Evolutionary conservation across 176 grass and related monocot genomes (phyloP), one percentile per base, ranked within the genome.

Genomic region (Musa beccarii): DNA sequence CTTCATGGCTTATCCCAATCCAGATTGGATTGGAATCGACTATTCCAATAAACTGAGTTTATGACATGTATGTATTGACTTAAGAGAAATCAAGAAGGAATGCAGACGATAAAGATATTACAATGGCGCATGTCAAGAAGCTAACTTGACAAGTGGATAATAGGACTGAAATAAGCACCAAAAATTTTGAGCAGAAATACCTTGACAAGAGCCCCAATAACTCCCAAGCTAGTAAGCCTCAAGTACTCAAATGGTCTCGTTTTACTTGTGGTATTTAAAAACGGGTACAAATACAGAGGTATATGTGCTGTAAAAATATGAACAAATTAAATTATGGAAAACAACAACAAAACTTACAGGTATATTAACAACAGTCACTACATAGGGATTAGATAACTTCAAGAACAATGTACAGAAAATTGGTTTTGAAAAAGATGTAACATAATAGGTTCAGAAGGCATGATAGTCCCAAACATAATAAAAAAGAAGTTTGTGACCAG

Each of bases 171-270:
- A 17, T 68, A n/a, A 59, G 9, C n/a, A n/a, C 29, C 5, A 54
- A 62, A 16, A 26, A 63, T 53, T 56, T 52, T 62, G 19, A 76
- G 56, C 56, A 75, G 54, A 81, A 73, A 78, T 89, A 97, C 93
- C 93, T 97, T 90, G 29, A 90, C 93, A 76, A 97, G 90, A 75
- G 87, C 87, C 78, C 93, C 93, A 51, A 97, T 78, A 3, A 97
- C 84, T 78, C 90, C 80, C 56, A 97, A 79, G 73, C 81, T 83
- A 28, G 93, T 92, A 51, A 90, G 77, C n/a, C 89, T 85, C 74
- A 96, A 73, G 57, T 81, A 85, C 80, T 97, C 93, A 21, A 90
- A 97, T 71, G 84, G 78, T 66, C 20, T 88, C 51, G 87, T 74
- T 29, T 84, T 81, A 78, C 72, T 83, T 26, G 76, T 63, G 1